Base-by-base conservation (phyloP, 2,329 filamentous ascomycete species). In the Cercospora sojina region DNA sequence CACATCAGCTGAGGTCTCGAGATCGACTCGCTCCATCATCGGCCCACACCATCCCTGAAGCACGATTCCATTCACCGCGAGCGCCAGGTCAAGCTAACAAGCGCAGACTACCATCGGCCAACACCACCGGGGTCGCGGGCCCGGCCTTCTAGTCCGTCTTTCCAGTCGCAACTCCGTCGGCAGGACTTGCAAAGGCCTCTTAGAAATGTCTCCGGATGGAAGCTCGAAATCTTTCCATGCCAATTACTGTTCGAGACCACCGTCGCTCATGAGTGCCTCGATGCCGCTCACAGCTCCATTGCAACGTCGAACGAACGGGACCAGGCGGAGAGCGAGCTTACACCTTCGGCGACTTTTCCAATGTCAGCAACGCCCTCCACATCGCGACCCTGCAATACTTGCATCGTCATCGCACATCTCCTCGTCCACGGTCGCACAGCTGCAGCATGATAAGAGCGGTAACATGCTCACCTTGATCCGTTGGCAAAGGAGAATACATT, bases 11-110 rank as follows among this genome's bases (percentile, higher is more conserved):
- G 53, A 57, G 53, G 53, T 57, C 18, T 23, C 27, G 9, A 35
- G 53, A 35, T 35, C 53, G 16, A 31, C 53, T 57, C 53, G 53
- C 53, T 57, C 53, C 29, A 57, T 35, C 29, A 35, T 57, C 31
- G 53, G 53, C 53, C 53, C 53, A 57, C 27, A 57, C 18, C 16
- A 57, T 57, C 53, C 53, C 53, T 18, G 53, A 31, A 56, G 51
- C 51, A 32, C n/a, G 12, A 32, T 57, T 57, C 3, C 53, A 32
- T 57, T 35, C 53, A 57, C 27, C 29, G 31, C 29, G 31, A 35
- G 27, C 53, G 53, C 18, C 53, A 35, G 29, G 35, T 32, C 53
- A 57, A 57, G 31, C 53, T 57, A 53, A 53, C 47, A 29, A 53
- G 47, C 47, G 47, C 47, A 53, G 47, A 53, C 20, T 27, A 16